A percentile compares a stretch with the other conserved stretches of the same genome.
These are phyloP conservation scores for Chara braunii DNA, from an alignment of 139 green algal genomes.

Conservation along the genomic window DNA sequence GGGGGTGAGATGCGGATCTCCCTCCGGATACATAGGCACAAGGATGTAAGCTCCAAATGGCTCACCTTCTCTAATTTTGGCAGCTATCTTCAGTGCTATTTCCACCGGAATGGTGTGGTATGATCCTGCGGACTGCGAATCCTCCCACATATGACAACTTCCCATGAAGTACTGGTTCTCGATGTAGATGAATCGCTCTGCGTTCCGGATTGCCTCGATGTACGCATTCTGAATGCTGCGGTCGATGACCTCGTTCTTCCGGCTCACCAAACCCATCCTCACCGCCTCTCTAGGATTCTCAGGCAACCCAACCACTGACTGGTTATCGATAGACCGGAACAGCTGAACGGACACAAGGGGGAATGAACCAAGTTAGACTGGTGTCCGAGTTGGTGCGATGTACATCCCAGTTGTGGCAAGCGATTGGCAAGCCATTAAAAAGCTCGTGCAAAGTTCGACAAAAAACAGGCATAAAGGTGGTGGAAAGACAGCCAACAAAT, in stretches of 20 bases:
- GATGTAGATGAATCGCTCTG: slow-evolving; percentile 54
- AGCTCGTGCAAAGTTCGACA: too few species aligned
- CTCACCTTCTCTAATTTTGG: slow-evolving; percentile 4
- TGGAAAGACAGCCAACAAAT: too few species aligned
- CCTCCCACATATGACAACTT: neutral
- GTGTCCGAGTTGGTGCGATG: too few species aligned
- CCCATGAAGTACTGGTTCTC: slow-evolving; percentile 42
- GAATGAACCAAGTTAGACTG: too few species aligned
- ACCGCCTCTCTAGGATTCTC: slow-evolving; percentile 7
- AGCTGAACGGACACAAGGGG: slow-evolving; percentile 44
- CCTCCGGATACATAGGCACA: slow-evolving; percentile 7
- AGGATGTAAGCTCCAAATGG: slow-evolving; percentile 8
- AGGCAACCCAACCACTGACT: slow-evolving; percentile 18
- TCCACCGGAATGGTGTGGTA: slow-evolving; percentile 8
- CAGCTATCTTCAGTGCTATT: slow-evolving; percentile 11
- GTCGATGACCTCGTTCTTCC: neutral
- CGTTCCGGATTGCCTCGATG: neutral
- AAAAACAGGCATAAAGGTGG: too few species aligned
- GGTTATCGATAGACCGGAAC: slow-evolving; percentile 46
- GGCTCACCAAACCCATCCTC: neutral
- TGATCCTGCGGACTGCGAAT: slow-evolving; percentile 9
- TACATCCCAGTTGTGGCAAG: too few species aligned
- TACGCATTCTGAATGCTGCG: neutral
- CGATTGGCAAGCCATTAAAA: too few species aligned
- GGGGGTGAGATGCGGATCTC: neutral